Base-by-base conservation (phyloP, 2,329 filamentous ascomycete genomes). In the Sarocladium brachiariae region DNA sequence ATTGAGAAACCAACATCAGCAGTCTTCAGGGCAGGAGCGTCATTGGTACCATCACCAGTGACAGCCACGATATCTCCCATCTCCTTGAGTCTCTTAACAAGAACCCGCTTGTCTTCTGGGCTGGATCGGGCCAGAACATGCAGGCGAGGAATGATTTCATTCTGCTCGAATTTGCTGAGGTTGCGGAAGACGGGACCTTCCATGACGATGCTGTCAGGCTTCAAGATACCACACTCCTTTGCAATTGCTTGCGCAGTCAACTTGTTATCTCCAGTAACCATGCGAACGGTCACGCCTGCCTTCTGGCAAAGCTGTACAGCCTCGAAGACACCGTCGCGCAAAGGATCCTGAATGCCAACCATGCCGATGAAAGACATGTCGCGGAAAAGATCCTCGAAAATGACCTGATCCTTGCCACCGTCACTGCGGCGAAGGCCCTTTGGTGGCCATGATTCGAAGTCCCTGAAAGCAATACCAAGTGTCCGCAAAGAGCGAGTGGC, bases 1-100 rank as follows among this genome's bases (percentile, higher is more conserved):
- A 92, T 92, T 16, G 87, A 89, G 67, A 92, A 91, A 23, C 87
- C 87, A 46, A 92, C 84, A 61, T 92, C 87, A 6, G 87, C 87
- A 59, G 84, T 84, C 68, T 88, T 90, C 46, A 92, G 75, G 47
- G 87, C 87, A 23, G 87, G 87, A 3, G 86, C 87, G 66, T 92
- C 87, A 63, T 92, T 92, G 58, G 87, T 91, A 51, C 87, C 87
- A 60, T 92, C 87, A 57, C 87, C 87, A 25, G 87, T 92, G 10
- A 91, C 87, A 39, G 87, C 87, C 49, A 92, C 87, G 14, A 84
- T 89, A 64, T 92, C 86, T 41, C 82, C 82, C 61, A 83, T 74
- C 54, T 84, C 83, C 66, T 87, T 87, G 54, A 90, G 75, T 50
- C 81, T 76, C 62, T 81, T 79, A 27, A 89, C 86, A 38, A 90